Evolutionary conservation across 2,329 filamentous ascomycete genomes (phyloP).

Genomic region (Pyricularia grisea): DNA sequence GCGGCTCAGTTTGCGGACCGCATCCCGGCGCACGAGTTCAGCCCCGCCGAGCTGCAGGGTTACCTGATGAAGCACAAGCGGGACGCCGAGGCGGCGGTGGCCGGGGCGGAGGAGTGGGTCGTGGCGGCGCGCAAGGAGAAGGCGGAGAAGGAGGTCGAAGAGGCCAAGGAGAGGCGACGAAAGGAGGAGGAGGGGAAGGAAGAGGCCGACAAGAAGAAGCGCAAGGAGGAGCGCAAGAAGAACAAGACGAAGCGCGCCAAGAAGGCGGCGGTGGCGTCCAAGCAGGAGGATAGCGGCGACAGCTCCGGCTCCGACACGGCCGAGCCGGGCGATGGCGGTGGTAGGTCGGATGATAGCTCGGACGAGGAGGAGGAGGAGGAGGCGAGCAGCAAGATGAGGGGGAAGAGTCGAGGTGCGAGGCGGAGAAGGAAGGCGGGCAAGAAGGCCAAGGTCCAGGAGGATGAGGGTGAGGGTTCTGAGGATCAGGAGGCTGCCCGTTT

Average conservation of each 20-base stretch:
- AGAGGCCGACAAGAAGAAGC: constrained; percentile 16
- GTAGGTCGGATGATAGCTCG: background rate
- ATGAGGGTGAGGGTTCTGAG: background rate
- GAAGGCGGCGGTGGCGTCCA: constrained; percentile 18
- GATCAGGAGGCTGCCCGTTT: background rate
- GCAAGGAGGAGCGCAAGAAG: constrained; percentile 14
- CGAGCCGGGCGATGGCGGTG: constrained; percentile 10
- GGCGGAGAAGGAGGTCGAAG: constrained; percentile 32
- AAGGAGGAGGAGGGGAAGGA: constrained; percentile 25
- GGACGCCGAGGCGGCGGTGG: constrained; percentile 37
- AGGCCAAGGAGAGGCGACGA: constrained; percentile 30
- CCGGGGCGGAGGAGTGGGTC: constrained; percentile 38
- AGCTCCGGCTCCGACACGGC: constrained; percentile 9
- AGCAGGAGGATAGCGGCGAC: constrained; percentile 11
- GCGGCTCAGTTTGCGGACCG: constrained; percentile 36
- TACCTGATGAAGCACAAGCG: constrained; percentile 48
- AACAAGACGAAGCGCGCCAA: constrained; percentile 12
- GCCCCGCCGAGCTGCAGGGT: constrained; percentile 52
- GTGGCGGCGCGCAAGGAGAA: constrained; percentile 37
- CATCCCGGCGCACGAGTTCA: constrained; percentile 47
- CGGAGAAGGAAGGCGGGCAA: constrained; percentile 5
- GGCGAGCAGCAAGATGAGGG: constrained; percentile 10
- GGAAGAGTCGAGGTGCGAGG: background rate
- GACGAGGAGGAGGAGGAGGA: constrained; percentile 11
- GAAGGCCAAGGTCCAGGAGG: background rate